These are phyloP conservation scores for Secale cereale DNA, from an alignment of 176 grass and related monocot genomes.

Conservation along the genomic window DNA sequence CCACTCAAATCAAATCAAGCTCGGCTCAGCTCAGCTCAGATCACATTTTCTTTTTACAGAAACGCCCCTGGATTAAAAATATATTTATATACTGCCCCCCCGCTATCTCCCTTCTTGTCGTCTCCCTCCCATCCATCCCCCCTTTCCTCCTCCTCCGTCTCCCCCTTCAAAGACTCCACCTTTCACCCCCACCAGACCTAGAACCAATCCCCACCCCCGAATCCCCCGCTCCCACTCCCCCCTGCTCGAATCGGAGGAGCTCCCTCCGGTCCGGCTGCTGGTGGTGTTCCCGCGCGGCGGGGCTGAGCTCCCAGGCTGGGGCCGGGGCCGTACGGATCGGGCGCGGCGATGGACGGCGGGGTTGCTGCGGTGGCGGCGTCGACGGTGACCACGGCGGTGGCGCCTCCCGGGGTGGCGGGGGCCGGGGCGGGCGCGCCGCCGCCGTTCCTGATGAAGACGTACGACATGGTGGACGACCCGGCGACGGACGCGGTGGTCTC, in stretches of 20 bases:
- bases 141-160: neutral
- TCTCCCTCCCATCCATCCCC: neutral
- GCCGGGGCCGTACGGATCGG: slow-evolving; percentile 9
- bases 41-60: neutral
- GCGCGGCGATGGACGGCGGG: slow-evolving; percentile 22
- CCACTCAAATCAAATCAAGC: too few species aligned
- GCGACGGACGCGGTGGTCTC: slow-evolving; percentile 65
- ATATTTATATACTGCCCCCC: neutral
- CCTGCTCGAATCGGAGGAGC: neutral
- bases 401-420: neutral
- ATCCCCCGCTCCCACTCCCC: too few species aligned
- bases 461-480: slow-evolving; percentile 93
- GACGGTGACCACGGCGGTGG: slow-evolving; percentile 17
- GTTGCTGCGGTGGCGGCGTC: neutral
- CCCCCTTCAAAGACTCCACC: neutral
- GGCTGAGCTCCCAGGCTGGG: neutral
- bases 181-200: neutral
- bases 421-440: slow-evolving; percentile 36
- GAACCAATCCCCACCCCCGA: neutral
- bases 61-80: neutral
- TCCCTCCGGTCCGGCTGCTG: neutral
- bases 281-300: too few species aligned
- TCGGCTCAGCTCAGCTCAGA: neutral
- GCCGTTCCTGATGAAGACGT: slow-evolving; percentile 86
- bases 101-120: neutral